Conservation (phyloP, 2,329 filamentous ascomycete genomes). For the Fusarium verrucosum region DNA sequence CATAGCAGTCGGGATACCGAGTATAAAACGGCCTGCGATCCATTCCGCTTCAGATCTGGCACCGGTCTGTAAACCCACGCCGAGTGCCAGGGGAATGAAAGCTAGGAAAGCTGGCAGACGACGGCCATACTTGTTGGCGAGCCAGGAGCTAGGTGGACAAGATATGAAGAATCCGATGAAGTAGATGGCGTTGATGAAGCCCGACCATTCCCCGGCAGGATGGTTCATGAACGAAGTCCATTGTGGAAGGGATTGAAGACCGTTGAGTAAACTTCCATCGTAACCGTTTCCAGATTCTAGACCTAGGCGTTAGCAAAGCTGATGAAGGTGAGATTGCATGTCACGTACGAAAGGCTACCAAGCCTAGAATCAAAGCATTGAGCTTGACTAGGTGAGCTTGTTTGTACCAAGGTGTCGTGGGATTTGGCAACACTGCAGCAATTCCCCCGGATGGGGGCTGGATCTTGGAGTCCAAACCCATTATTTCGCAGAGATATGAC, state of each 20-base stretch:
- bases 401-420: constrained; percentile 9
- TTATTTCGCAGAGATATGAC: not conserved
- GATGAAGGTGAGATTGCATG: accelerated
- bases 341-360: constrained; percentile 16
- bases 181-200: constrained; percentile 17
- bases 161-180: constrained; percentile 10
- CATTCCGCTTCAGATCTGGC: constrained; percentile 6
- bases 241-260: constrained; percentile 11
- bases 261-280: constrained; percentile 13
- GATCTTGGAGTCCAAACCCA: not conserved
- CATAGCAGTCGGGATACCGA: constrained; percentile 12
- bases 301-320: not conserved
- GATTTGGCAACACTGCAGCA: constrained; percentile 9
- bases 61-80: constrained; percentile 2
- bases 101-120: not conserved
- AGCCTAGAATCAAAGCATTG: constrained; percentile 5
- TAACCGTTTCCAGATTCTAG: constrained; percentile 17
- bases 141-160: constrained; percentile 11
- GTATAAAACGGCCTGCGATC: constrained; percentile 11
- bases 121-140: constrained; percentile 14
- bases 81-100: constrained; percentile 4
- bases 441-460: not conserved
- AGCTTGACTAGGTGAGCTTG: constrained; percentile 7
- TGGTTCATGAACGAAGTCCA: constrained; percentile 13
- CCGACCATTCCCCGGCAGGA: constrained; percentile 15